These are phyloP conservation scores for Agaricus subrufescens DNA, from an alignment of 768 basidiomycete genomes.

Conservation along the genomic window DNA sequence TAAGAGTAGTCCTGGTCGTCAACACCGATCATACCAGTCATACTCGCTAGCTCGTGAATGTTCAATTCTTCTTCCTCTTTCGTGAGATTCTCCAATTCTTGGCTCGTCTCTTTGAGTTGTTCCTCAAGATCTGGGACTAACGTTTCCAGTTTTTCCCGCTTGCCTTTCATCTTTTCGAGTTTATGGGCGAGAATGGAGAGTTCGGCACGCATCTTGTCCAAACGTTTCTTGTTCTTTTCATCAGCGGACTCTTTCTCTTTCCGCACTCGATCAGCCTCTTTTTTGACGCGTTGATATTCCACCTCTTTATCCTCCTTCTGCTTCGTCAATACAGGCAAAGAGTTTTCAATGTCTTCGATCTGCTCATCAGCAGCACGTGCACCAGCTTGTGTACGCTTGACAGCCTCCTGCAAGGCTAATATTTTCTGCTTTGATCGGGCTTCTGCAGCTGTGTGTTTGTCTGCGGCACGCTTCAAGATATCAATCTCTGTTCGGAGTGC, in stretches of 20 bases:
- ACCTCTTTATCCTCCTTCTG: slow-evolving; percentile 36
- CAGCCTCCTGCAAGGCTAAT: slow-evolving; percentile 83
- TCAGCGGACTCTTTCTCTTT: slow-evolving; percentile 32
- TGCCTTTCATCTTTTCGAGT: slow-evolving; percentile 62
- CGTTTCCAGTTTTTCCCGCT: slow-evolving; percentile 63
- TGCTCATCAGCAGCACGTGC: slow-evolving; percentile 41
- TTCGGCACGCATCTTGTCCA: slow-evolving; percentile 56
- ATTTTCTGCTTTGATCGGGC: slow-evolving; percentile 82
- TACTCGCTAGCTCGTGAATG: slow-evolving; percentile 16
- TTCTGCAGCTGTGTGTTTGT: slow-evolving; percentile 73
- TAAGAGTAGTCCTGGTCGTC: background rate
- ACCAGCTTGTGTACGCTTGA: slow-evolving; percentile 67
- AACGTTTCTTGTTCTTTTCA: slow-evolving; percentile 45
- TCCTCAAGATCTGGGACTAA: slow-evolving; percentile 65
- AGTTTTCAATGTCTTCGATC: slow-evolving; percentile 41
- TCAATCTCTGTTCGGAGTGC: slow-evolving; percentile 83
- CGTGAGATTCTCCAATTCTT: slow-evolving; percentile 51
- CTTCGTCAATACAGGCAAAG: slow-evolving; percentile 35
- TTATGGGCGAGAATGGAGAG: slow-evolving; percentile 49
- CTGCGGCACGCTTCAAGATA: slow-evolving; percentile 73
- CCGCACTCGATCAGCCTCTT: slow-evolving; percentile 42
- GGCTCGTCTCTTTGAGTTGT: slow-evolving; percentile 53
- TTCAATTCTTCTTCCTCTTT: slow-evolving; percentile 23
- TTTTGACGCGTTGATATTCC: slow-evolving; percentile 38
- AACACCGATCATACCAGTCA: slow-evolving; percentile 3